Base-by-base conservation (phyloP, 148 eudicot genomes). In the Talinum fruticosum region DNA sequence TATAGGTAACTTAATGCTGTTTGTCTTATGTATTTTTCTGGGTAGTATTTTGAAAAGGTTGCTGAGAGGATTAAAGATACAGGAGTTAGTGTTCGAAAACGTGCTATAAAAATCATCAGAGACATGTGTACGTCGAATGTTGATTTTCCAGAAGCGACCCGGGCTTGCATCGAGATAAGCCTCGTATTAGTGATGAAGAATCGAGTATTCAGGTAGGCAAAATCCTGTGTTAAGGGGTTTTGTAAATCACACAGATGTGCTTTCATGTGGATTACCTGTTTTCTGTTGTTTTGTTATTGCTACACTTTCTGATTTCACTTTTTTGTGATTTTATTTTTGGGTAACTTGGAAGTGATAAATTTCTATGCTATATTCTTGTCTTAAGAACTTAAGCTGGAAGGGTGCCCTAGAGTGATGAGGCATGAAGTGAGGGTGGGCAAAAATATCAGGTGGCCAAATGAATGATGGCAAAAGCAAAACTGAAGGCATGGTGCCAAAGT, bases 131-230 rank as follows among this genome's bases (percentile, higher is more conserved):
- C 90, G 70, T 88, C 99, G 62, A 93, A 88, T 83, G 68, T 81
- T 19, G 89, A 90, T 77, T 93, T 93, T 76, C 49, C 87, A 51
- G 95, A 89, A 79, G 83, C 84, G 76, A 84, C 90, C 0, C 87
- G 77, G 88, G 99, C 99, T 79, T 96, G 97, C 86, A 87, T 91
- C 77, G 99, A 90, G 84, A 91, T 96, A 68, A 87, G 72, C 88
- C 97, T 67, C 99, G 99, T 76, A 83, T 96, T 78, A 87, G 85
- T 77, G 99, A 96, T 82, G 99, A 96, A 76, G 99, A 96, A 84
- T 96, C 97, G 53, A 90, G 92, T 82, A 90, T 96, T 84, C 99
- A 96, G 99, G 99, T 93, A 90, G 33, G 80, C 74, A 67, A 16
- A 69, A 21, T 35, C 32, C 71, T 71, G 45, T 71, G 57, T 61